These are phyloP conservation scores for Papiliotrema fonsecae DNA, from an alignment of 1,284 basidiomycete species.

Conservation along the genomic window DNA sequence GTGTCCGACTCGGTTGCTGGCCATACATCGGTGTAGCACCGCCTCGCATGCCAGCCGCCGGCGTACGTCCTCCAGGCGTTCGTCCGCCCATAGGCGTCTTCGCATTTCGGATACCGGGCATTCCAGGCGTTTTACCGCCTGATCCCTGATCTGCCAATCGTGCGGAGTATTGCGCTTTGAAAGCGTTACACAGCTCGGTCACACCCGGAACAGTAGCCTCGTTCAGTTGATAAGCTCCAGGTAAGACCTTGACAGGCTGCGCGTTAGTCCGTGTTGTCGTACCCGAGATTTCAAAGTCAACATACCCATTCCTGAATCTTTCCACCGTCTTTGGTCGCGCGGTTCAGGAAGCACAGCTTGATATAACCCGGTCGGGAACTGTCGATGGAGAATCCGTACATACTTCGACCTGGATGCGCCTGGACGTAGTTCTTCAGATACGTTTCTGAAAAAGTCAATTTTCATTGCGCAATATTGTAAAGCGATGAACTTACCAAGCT, in stretches of 20 bases:
- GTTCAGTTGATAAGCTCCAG: slow-evolving; percentile 83
- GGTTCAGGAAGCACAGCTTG: slow-evolving; percentile 87
- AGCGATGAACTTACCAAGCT: slow-evolving; percentile 66
- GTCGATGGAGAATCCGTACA: slow-evolving; percentile 94
- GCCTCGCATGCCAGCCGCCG: slow-evolving; percentile 45
- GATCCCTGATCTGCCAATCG: slow-evolving; percentile 30
- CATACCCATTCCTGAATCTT: slow-evolving; percentile 77
- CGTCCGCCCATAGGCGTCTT: slow-evolving; percentile 58
- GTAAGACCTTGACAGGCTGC: slow-evolving; percentile 80
- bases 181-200: slow-evolving; percentile 87
- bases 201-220: slow-evolving; percentile 84
- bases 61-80: slow-evolving; percentile 69
- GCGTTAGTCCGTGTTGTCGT: not conserved
- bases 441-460: slow-evolving; percentile 64
- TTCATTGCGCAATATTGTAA: not conserved
- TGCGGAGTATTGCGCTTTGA: slow-evolving; percentile 71
- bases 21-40: slow-evolving; percentile 3
- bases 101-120: slow-evolving; percentile 58
- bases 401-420: slow-evolving; percentile 88
- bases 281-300: slow-evolving; percentile 2
- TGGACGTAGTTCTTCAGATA: slow-evolving; percentile 84
- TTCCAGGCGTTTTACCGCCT: slow-evolving; percentile 71
- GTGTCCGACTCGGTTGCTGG: slow-evolving; percentile 17
- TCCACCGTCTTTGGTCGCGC: slow-evolving; percentile 59
- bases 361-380: slow-evolving; percentile 87